These are phyloP conservation scores for Thuidium tamariscinum DNA, from an alignment of 225 moss, liverwort and hornwort species.

Conservation along the genomic window DNA sequence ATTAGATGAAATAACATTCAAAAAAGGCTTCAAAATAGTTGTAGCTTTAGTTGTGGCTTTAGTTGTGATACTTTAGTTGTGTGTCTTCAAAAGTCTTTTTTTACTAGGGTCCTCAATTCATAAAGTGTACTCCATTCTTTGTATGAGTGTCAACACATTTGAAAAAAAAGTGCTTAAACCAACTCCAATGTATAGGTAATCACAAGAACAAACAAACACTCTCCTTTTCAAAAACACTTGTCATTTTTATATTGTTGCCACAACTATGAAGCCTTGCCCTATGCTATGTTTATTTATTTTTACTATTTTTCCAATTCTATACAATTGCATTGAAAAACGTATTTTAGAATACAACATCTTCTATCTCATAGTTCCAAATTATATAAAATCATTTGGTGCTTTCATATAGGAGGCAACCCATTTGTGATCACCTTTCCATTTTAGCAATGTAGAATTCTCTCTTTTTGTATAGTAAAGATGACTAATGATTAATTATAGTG, in stretches of 20 bases:
- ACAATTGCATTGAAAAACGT: background rate
- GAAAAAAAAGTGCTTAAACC: background rate
- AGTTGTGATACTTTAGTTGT: background rate
- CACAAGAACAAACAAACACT: no score
- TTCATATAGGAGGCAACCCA: no score
- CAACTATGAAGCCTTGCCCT: no score
- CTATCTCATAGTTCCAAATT: background rate
- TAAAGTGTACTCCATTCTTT: background rate
- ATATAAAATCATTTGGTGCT: background rate
- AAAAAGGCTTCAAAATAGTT: no score
- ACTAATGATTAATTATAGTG: no score
- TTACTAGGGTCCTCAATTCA: background rate
- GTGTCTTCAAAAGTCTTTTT: accelerated
- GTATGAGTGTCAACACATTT: accelerated
- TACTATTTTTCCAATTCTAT: background rate
- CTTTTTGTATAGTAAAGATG: no score
- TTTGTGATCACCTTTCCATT: no score
- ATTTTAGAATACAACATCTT: background rate
- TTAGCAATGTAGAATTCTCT: no score
- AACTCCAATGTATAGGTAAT: background rate
- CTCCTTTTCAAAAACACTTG: background rate
- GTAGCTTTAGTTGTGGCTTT: no score
- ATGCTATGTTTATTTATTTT: background rate
- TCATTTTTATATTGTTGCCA: background rate
- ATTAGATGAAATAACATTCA: no score